Conservation (phyloP, 169 alveolate genomes). For the Plasmodium knowlesi region DNA sequence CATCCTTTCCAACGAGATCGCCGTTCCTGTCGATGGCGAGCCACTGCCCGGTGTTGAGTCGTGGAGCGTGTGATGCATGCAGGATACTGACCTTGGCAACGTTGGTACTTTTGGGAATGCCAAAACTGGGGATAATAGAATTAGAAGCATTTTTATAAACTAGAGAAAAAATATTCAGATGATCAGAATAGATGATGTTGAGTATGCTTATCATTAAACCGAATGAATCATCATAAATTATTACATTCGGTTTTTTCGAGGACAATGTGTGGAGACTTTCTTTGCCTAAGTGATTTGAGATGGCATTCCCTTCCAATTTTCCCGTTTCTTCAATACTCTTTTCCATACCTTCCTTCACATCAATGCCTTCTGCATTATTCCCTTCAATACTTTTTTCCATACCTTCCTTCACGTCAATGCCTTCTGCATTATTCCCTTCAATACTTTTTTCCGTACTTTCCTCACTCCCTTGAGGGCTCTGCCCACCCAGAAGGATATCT, state of each 20-base stretch:
- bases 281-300: background rate
- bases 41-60: background rate
- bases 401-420: background rate
- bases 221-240: slow-evolving; percentile 54
- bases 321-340: background rate
- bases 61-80: background rate
- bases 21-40: background rate
- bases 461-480: background rate
- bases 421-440: background rate
- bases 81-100: slow-evolving; percentile 15
- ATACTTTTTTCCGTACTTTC: background rate
- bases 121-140: slow-evolving; percentile 44
- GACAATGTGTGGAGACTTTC: background rate
- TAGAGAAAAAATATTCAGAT: slow-evolving; percentile 52
- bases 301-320: background rate
- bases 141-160: slow-evolving; percentile 38
- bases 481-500: background rate
- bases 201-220: slow-evolving; percentile 37
- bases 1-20: background rate
- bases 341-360: background rate
- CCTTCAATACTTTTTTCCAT: background rate
- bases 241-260: slow-evolving; percentile 8
- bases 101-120: slow-evolving; percentile 28
- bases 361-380: background rate
- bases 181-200: slow-evolving; percentile 15